Evolutionary conservation across 2,329 filamentous ascomycete genomes (phyloP).

Genomic region (Beauveria sp.): DNA sequence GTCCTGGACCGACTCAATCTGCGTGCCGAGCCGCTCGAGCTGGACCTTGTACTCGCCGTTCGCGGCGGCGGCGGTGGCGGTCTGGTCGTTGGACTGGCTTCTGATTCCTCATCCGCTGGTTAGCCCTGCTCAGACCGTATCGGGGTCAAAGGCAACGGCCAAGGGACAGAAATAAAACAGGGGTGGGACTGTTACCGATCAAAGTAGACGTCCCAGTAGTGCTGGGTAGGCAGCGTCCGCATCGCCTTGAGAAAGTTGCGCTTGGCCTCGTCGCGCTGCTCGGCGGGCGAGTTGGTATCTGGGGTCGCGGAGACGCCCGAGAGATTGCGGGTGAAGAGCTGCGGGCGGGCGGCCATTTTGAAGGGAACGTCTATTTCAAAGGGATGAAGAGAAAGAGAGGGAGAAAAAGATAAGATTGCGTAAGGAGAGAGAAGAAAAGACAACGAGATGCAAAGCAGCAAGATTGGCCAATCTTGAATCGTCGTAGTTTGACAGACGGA

Average conservation of each 20-base stretch:
- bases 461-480: not conserved
- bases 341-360: conserved; percentile 49
- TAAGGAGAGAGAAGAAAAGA: not conserved
- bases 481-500: not conserved
- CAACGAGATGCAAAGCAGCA: not conserved
- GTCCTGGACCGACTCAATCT: conserved; percentile 75
- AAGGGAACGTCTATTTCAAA: not conserved
- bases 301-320: conserved; percentile 53
- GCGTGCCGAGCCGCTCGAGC: conserved; percentile 54
- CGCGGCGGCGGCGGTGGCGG: conserved; percentile 24
- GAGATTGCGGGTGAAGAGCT: conserved; percentile 55
- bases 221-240: conserved; percentile 67
- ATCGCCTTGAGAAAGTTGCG: conserved; percentile 72
- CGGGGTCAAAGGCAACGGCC: too few relatives aligned
- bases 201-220: conserved; percentile 71
- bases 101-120: not conserved
- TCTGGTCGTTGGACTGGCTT: conserved; percentile 38
- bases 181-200: conserved; percentile 37
- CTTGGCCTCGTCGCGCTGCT: conserved; percentile 71
- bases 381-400: not conserved
- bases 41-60: conserved; percentile 42
- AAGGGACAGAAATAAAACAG: not conserved
- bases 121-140: too few relatives aligned
- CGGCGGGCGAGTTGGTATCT: conserved; percentile 59
- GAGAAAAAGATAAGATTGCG: not conserved